phyloP scores from a whole-genome alignment of 2,329 filamentous ascomycete genomes.

The Hypocreales sp. region DNA sequence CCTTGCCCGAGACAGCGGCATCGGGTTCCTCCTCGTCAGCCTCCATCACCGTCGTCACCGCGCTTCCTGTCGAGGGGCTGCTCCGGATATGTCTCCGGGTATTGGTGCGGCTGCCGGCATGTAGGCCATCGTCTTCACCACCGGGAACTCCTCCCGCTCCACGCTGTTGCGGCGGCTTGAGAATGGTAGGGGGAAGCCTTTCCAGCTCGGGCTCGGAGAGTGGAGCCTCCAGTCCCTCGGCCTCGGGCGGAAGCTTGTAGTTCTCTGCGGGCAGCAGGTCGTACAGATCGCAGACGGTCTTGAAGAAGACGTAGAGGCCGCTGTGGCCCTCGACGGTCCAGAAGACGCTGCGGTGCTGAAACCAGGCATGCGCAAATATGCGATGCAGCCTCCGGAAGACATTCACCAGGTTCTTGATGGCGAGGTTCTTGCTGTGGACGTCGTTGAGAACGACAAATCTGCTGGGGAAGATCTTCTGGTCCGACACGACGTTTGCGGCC shows the following conservation, averaged over 20 bases:
- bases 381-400: conserved; percentile 89
- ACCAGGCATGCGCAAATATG: conserved; percentile 98
- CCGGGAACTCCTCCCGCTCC: conserved; percentile 14
- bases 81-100: conserved; percentile 70
- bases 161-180: conserved; percentile 18
- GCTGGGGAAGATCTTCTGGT: conserved; percentile 88
- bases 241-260: conserved; percentile 87
- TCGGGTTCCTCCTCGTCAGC: conserved; percentile 58
- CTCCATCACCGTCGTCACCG: conserved; percentile 70
- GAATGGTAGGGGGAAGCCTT: conserved; percentile 17
- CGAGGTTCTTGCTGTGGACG: conserved; percentile 43
- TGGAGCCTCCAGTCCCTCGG: conserved; percentile 59
- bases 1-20: conserved; percentile 27
- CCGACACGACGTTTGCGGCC: conserved; percentile 88
- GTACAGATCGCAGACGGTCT: conserved; percentile 89
- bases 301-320: conserved; percentile 94
- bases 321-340: conserved; percentile 84
- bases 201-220: conserved; percentile 24
- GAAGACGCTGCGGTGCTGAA: conserved; percentile 88
- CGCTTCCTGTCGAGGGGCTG: conserved; percentile 63
- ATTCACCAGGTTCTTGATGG: conserved; percentile 76
- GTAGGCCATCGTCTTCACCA: conserved; percentile 33
- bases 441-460: conserved; percentile 47
- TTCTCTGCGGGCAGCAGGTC: conserved; percentile 82
- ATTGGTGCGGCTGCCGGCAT: conserved; percentile 46